These are phyloP conservation scores for Seiridium cupressi DNA, from an alignment of 2,329 filamentous ascomycete genomes.

Conservation along the genomic window DNA sequence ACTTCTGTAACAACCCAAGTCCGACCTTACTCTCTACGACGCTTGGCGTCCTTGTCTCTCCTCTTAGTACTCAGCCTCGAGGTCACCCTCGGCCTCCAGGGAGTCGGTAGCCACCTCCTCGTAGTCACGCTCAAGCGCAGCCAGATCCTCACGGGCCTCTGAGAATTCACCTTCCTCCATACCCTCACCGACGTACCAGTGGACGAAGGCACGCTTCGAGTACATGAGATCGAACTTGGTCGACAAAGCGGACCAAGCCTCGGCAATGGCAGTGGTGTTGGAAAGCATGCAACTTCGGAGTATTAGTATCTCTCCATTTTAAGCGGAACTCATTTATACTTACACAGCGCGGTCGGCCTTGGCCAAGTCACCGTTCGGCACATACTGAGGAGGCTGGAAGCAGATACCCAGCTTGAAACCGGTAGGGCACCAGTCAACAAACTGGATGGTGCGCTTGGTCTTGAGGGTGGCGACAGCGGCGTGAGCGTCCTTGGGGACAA, in stretches of 20 bases:
- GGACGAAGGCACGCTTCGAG: constrained; percentile 99
- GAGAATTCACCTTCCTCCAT: constrained; percentile 99
- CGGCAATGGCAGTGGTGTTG: constrained; percentile 97
- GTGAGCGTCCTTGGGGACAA: constrained; percentile 95
- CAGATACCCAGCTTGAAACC: constrained; percentile 99
- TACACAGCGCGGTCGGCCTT: constrained; percentile 98
- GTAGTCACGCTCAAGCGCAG: constrained; percentile 96
- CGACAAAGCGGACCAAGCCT: constrained; percentile 95
- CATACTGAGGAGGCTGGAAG: constrained; percentile 96
- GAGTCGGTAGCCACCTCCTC: constrained; percentile 98
- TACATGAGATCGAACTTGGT: constrained; percentile 99
- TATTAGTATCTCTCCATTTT: not conserved
- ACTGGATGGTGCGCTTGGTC: constrained; percentile 99
- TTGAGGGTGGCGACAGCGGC: constrained; percentile 91
- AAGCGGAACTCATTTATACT: constrained; percentile 38
- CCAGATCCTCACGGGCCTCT: constrained; percentile 97
- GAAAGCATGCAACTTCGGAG: constrained; percentile 84
- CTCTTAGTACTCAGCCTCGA: constrained; percentile 86
- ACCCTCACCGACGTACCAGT: constrained; percentile 99
- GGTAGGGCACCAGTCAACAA: constrained; percentile 99
- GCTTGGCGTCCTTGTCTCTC: constrained; percentile 10
- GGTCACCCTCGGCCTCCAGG: constrained; percentile 78
- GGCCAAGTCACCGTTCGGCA: constrained; percentile 94
- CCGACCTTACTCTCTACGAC: constrained; percentile 8
- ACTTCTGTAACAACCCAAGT: not conserved